Conservation (phyloP, 1,284 basidiomycete genomes). For the Tetrapyrgos nigripes region DNA sequence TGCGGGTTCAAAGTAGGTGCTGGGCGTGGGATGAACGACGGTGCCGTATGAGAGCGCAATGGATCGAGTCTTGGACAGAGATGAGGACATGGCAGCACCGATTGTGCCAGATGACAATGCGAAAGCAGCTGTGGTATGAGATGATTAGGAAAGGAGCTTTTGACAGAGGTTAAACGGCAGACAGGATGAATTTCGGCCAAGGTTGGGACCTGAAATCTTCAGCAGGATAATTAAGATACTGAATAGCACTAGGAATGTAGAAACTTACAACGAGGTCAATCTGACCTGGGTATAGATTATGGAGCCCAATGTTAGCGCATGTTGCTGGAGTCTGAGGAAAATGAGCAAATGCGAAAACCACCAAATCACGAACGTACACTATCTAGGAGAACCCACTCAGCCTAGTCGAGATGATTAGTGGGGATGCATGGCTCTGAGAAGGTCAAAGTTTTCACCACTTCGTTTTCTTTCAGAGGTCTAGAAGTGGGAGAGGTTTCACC, state of each 20-base stretch:
- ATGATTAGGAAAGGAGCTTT: conserved; percentile 3
- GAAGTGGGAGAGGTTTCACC: conserved; percentile 72
- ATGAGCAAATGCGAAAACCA: conserved; percentile 6
- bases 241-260: conserved; percentile 1
- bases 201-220: conserved; percentile 78
- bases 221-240: conserved; percentile 1
- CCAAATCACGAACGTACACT: conserved; percentile 58
- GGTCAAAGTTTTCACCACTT: conserved; percentile 50
- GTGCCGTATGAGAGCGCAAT: conserved; percentile 89
- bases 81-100: conserved; percentile 70
- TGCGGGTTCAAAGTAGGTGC: conserved; percentile 67
- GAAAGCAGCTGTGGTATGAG: conserved; percentile 68
- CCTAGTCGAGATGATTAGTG: conserved; percentile 41
- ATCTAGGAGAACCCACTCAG: conserved; percentile 89
- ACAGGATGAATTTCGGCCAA: conserved; percentile 85
- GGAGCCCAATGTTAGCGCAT: conserved; percentile 87
- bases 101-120: conserved; percentile 90
- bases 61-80: conserved; percentile 72
- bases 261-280: conserved; percentile 82
- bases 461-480: conserved; percentile 74
- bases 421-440: neutral
- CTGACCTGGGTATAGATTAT: conserved; percentile 84
- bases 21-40: conserved; percentile 74
- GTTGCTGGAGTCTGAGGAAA: conserved; percentile 83
- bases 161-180: conserved; percentile 22